Evolutionary conservation across 306 rosid genomes (phyloP).

Genomic region (Betula pendula): DNA sequence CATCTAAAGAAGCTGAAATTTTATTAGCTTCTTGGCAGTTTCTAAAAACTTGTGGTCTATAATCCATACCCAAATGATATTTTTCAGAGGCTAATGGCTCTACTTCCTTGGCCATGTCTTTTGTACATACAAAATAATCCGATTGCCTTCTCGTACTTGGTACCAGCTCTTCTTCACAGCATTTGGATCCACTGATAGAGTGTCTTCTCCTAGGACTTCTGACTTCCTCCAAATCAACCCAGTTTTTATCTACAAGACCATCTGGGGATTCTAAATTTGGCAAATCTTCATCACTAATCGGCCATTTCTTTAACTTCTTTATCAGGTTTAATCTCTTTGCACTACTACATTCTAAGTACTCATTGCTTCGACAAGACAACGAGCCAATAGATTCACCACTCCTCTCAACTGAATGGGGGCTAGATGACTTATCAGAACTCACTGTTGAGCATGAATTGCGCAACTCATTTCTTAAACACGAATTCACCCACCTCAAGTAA

Average conservation of each 20-base stretch:
- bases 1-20: constrained; percentile 57
- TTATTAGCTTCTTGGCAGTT: constrained; percentile 57
- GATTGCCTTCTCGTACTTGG: constrained; percentile 78
- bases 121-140: constrained; percentile 62
- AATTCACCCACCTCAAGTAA: constrained; percentile 95
- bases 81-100: constrained; percentile 50
- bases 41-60: constrained; percentile 48
- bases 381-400: constrained; percentile 51
- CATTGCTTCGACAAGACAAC: constrained; percentile 51
- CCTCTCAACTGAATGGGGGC: constrained; percentile 52
- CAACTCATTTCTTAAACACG: constrained; percentile 82
- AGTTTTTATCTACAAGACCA: constrained; percentile 47
- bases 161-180: constrained; percentile 58
- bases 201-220: constrained; percentile 87
- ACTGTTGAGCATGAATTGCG: constrained; percentile 60
- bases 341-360: constrained; percentile 40
- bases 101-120: constrained; percentile 62
- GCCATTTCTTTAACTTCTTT: constrained; percentile 85
- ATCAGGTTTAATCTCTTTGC: constrained; percentile 58
- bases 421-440: constrained; percentile 56
- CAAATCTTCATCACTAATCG: constrained; percentile 53
- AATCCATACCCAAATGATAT: constrained; percentile 52
- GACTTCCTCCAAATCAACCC: constrained; percentile 59
- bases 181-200: constrained; percentile 84
- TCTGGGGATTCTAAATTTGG: constrained; percentile 62